Evolutionary conservation across 345 rosid genomes (phyloP).

Genomic region (Cochlearia excelsa): DNA sequence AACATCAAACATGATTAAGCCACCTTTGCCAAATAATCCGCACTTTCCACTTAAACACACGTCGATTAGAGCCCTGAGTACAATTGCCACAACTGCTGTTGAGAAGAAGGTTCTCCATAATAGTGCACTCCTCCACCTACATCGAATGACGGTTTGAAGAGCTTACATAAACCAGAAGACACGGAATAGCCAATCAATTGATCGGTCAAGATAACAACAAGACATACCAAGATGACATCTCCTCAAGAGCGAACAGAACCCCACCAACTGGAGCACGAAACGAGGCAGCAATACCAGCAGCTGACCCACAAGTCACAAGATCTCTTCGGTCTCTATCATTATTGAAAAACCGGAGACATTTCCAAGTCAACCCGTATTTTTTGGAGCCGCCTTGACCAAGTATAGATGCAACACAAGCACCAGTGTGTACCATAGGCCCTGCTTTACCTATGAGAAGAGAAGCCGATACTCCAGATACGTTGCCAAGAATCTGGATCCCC

Average conservation of each 20-base stretch:
- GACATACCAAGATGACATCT: conserved; percentile 90
- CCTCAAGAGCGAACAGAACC: conserved; percentile 83
- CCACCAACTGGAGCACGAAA: conserved; percentile 97
- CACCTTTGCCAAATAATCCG: conserved; percentile 91
- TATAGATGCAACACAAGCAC: conserved; percentile 87
- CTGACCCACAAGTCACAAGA: conserved; percentile 90
- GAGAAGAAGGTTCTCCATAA: conserved; percentile 92
- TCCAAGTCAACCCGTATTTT: conserved; percentile 72
- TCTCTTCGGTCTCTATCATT: conserved; percentile 89
- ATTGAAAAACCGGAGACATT: conserved; percentile 71
- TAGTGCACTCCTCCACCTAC: conserved; percentile 77
- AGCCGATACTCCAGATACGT: conserved; percentile 76
- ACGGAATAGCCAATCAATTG: not conserved
- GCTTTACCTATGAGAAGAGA: conserved; percentile 95
- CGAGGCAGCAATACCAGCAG: conserved; percentile 93
- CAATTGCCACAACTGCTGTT: conserved; percentile 79
- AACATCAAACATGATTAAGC: conserved; percentile 83
- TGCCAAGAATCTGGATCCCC: conserved; percentile 66
- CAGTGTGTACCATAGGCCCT: conserved; percentile 94
- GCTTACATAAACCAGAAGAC: not conserved
- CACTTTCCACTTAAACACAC: conserved; percentile 78
- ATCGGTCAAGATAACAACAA: not conserved
- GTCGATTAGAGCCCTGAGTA: conserved; percentile 84
- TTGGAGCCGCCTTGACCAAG: conserved; percentile 94
- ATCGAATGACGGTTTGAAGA: not conserved